These are phyloP conservation scores for Globisporangium polare DNA, from an alignment of 352 stramenopile genomes.

Conservation along the genomic window DNA sequence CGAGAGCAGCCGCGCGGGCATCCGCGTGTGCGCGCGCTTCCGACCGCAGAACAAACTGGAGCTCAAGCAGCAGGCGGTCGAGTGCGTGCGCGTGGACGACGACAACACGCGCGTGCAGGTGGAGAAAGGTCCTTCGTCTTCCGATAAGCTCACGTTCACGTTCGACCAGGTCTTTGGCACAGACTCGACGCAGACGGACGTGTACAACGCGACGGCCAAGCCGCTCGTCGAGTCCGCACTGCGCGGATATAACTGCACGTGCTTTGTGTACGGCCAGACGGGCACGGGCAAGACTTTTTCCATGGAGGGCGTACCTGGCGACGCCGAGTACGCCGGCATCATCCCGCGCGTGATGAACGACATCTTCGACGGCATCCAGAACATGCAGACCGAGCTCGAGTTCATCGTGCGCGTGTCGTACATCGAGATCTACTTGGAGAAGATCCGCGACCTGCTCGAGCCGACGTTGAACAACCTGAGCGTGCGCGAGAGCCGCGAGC, in stretches of 20 bases:
- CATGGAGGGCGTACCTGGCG: constrained; percentile 77
- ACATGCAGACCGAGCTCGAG: constrained; percentile 72
- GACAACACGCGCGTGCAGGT: constrained; percentile 34
- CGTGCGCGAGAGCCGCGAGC: constrained; percentile 53
- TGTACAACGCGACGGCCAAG: constrained; percentile 64
- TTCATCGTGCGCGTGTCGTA: constrained; percentile 97
- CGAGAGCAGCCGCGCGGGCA: constrained; percentile 25
- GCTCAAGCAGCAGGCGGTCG: constrained; percentile 57
- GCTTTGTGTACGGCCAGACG: constrained; percentile 93
- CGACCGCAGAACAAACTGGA: constrained; percentile 78
- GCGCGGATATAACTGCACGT: constrained; percentile 88
- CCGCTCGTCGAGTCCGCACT: constrained; percentile 56
- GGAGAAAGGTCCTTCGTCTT: too few species aligned
- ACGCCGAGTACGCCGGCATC: constrained; percentile 62
- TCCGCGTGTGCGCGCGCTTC: constrained; percentile 72
- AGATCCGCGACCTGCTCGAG: constrained; percentile 94
- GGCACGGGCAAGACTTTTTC: constrained; percentile 92
- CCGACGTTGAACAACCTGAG: constrained; percentile 53
- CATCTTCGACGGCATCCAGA: constrained; percentile 63
- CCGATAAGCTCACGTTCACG: constrained; percentile 57
- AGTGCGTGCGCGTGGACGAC: constrained; percentile 54
- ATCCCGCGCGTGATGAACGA: constrained; percentile 75
- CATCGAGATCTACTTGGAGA: constrained; percentile 99
- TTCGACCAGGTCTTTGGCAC: constrained; percentile 73
- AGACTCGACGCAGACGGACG: constrained; percentile 45